Evolutionary conservation across 2,329 filamentous ascomycete species (phyloP), one percentile per base, ranked within the genome.

Genomic region (Fusarium abutilonis): DNA sequence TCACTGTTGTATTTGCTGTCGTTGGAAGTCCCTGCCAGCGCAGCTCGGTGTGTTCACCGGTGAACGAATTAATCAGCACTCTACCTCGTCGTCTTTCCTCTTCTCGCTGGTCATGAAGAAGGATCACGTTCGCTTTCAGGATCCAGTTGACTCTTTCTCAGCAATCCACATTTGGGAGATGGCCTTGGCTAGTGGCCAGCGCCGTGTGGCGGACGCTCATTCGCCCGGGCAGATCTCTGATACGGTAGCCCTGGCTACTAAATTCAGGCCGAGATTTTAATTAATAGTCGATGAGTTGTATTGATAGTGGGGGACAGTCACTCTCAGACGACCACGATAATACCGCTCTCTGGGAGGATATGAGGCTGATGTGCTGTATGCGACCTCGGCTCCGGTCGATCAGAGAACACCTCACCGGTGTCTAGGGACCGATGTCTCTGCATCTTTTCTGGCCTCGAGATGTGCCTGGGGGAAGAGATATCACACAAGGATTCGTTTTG

Each of bases 121-220:
- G 54, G 46, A 34, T 28, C 40, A 19, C 43, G 23, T 50, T 53
- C 21, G 28, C 6, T n/a, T 13, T 23, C 21, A 43, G 11, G 53
- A 41, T 55, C n/a, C 46, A 21, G 32, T 47, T 63, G 47, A 53
- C 48, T 52, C 64, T 56, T 60, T 51, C 52, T 57, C 52, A 51
- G 41, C 44, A 52, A 59, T 61, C 44, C 53, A 57, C 50, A 38
- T 48, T 40, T 41, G 36, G 10, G 34, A 40, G 23, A 47, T 36
- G 48, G 50, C 48, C 58, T 48, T 47, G 49, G 54, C 28, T 46
- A 51, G 66, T 64, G 64, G 60, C 66, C 64, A 47, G 60, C 55
- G 68, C 55, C 47, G 65, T 70, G 68, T 70, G 68, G 68, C 68
- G 66, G 23, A 34, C 23, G 47, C 64, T 65, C 46, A 70, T 70